phyloP scores from a whole-genome alignment of 192 early-diverging fungal species.

The Podila minutissima region DNA sequence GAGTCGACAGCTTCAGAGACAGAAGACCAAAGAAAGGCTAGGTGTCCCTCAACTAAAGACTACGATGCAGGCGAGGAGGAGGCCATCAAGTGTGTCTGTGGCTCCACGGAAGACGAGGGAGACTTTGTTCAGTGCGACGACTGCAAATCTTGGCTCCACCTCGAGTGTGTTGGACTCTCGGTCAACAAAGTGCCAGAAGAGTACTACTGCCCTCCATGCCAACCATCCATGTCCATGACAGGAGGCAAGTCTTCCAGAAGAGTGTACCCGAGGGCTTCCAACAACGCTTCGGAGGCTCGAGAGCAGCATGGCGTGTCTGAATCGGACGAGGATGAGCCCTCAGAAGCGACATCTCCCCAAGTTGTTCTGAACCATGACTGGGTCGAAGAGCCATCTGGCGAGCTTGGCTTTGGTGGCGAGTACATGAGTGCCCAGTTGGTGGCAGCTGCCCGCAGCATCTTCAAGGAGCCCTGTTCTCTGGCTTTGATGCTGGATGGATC shows the following conservation, averaged over 20 bases:
- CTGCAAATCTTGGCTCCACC: conserved; percentile 77
- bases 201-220: conserved; percentile 72
- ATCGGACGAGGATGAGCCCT: conserved; percentile 1
- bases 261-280: no score
- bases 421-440: conserved; percentile 8
- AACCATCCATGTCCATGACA: conserved; percentile 17
- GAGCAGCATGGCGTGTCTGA: not conserved
- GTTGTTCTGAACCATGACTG: conserved; percentile 43
- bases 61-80: conserved; percentile 47
- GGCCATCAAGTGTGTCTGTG: conserved; percentile 61
- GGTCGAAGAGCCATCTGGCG: conserved; percentile 1
- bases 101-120: conserved; percentile 55
- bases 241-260: conserved; percentile 26
- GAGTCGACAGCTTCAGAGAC: conserved; percentile 54
- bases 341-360: conserved; percentile 21
- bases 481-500: conserved; percentile 44
- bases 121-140: conserved; percentile 82
- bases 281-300: not conserved
- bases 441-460: conserved; percentile 4
- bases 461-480: conserved; percentile 29
- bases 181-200: conserved; percentile 66
- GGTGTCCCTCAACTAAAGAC: conserved; percentile 52
- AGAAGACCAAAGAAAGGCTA: conserved; percentile 58
- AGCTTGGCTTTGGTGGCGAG: conserved; percentile 15
- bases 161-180: conserved; percentile 70